Evolutionary conservation across 768 basidiomycete species (phyloP), one percentile per base, ranked within the genome.

Genomic region (Agaricus subrufescens): DNA sequence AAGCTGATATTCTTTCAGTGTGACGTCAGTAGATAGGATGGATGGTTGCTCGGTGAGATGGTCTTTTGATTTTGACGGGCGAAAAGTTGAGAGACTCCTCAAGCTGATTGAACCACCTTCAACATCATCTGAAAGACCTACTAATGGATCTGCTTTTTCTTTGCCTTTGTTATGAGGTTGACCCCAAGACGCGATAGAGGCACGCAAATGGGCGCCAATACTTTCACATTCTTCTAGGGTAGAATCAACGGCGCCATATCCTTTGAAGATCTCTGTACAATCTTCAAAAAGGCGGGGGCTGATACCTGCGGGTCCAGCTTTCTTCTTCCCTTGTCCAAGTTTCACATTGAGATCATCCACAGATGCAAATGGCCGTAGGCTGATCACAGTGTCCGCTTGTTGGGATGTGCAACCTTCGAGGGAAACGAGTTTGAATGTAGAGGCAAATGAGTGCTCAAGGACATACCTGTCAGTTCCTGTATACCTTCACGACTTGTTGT

Each of bases 1-100:
- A 57, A 98, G 75, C 70, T 99, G 96, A 69, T 99, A 99, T 62
- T 96, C 95, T 75, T 99, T 99, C 64, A 99, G 75, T 63, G 75
- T 77, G 57, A 95, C 85, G 46, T 79, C 81, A 30, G 84, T 73
- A 42, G 82, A 76, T 8, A 97, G 71, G 30, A 81, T 68, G 11
- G 78, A 71, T 8, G 97, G 97, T 63, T 97, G 94, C 38, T 73
- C 69, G 45, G 81, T 74, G 60, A 98, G 77, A 67, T 89, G 97
- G 60, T 86, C 85, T 53, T 77, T 75, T 31, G 79, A 65, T 48
- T 71, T 75, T 47, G 69, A 70, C 46, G 73, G 70, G 42, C 72
- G 73, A 9, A 75, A 62, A 15, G 72, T 62, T 39, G 73, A 68
- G 58, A 87, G 64, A 2, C 81, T 72, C 31, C 74, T 71, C 31